phyloP scores from a whole-genome alignment of 192 early-diverging fungal genomes.

The Geranomyces michiganensis region DNA sequence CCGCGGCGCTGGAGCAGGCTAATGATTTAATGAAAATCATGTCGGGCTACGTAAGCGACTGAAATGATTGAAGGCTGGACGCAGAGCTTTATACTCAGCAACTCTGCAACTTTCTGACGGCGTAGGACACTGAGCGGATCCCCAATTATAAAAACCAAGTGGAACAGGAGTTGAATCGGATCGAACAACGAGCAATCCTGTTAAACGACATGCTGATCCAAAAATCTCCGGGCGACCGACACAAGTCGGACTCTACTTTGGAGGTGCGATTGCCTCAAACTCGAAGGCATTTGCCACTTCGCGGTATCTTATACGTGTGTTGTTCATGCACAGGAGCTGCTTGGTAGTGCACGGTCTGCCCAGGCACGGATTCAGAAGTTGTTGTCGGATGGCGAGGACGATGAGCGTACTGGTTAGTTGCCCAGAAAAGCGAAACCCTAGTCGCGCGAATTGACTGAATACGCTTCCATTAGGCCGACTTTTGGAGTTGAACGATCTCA shows the following conservation, averaged over 20 bases:
- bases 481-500: constrained; percentile 72
- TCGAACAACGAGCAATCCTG: constrained; percentile 74
- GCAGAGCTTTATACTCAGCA: not conserved
- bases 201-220: constrained; percentile 81
- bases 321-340: constrained; percentile 57
- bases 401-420: constrained; percentile 71
- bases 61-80: not conserved
- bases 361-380: constrained; percentile 76
- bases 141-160: constrained; percentile 88
- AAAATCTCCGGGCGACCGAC: constrained; percentile 57
- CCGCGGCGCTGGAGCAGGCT: constrained; percentile 90
- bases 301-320: no score
- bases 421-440: not conserved
- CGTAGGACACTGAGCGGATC: constrained; percentile 48
- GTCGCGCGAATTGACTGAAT: not conserved
- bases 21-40: constrained; percentile 98
- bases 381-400: constrained; percentile 72
- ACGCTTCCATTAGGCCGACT: constrained; percentile 55
- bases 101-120: not conserved
- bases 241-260: constrained; percentile 33
- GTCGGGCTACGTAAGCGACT: constrained; percentile 82
- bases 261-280: constrained; percentile 36
- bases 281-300: no score
- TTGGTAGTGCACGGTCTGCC: constrained; percentile 65
- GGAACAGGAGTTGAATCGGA: constrained; percentile 75